Evolutionary conservation across 2,329 filamentous ascomycete genomes (phyloP), one percentile per base, ranked within the genome.

Genomic region (Pyrenophora graminea): DNA sequence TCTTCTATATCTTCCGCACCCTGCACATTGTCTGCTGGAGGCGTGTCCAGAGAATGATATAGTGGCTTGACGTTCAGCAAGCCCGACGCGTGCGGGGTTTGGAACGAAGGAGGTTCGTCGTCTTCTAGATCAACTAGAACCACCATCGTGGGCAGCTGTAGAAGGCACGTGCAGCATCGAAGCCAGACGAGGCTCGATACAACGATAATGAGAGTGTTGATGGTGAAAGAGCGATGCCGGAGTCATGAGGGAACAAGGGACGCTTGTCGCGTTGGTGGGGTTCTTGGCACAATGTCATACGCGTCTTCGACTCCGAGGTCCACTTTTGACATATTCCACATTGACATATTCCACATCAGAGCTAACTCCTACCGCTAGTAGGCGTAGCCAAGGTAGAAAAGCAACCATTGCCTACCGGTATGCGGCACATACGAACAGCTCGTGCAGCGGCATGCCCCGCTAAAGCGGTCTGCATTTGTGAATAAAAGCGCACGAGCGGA

Each of bases 51-150:
- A 46, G 65, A 61, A 48, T 65, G 66, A 46, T 68, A 61, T 39
- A 67, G 53, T 36, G 67, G 70, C 58, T 68, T 67, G 43, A 60
- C 58, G 39, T 51, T 47, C 23, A 56, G 47, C 21, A 64, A 53
- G 52, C 55, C 56, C 34, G 62, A 48, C 53, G 54, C 58, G 56
- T 53, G 56, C 42, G 62, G 59, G 39, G 54, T 39, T 46, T 62
- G 58, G 23, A 48, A 53, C 40, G 57, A 58, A 47, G 64, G 61
- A 57, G 59, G 56, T 46, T 72, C 70, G 51, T 76, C 74, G 48
- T 75, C 74, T 52, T 74, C 75, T 40, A 78, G 67, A 60, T 77
- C 73, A 64, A 77, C 63, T 61, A 78, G 56, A 56, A 77, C 70
- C 66, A 76, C 76, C 76, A 78, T 78, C 23, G 54, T 65, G 62